These are phyloP conservation scores for Aspergillus sp. DNA, from an alignment of 2,329 filamentous ascomycete species.

Conservation along the genomic window DNA sequence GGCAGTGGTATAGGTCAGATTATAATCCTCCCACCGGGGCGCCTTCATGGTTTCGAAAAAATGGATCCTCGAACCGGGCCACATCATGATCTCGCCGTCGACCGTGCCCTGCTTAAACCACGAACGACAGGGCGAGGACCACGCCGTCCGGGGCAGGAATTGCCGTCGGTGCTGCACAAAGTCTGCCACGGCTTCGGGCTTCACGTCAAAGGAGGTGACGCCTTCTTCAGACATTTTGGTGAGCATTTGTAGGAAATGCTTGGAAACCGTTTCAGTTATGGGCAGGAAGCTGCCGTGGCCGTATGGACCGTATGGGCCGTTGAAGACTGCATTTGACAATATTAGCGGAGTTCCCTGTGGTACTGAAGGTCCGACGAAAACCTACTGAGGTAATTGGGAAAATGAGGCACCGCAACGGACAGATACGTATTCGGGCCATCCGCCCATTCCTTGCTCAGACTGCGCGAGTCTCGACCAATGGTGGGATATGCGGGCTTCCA, in stretches of 20 bases:
- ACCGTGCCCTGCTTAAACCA: slow-evolving; percentile 16
- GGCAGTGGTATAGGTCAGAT: slow-evolving; percentile 16
- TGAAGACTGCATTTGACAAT: not conserved
- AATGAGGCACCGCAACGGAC: slow-evolving; percentile 18
- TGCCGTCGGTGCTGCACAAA: slow-evolving; percentile 8
- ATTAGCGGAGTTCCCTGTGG: not conserved
- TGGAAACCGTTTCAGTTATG: slow-evolving; percentile 19
- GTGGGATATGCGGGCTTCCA: slow-evolving; percentile 28
- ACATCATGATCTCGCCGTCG: slow-evolving; percentile 18
- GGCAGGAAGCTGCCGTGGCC: slow-evolving; percentile 30
- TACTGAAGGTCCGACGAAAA: no score
- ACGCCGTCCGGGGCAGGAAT: slow-evolving; percentile 12
- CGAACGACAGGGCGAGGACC: slow-evolving; percentile 7
- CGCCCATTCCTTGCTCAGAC: not conserved
- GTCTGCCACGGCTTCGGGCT: not conserved
- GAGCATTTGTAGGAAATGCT: not conserved
- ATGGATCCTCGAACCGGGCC: slow-evolving; percentile 23
- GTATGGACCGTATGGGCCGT: slow-evolving; percentile 23
- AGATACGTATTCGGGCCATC: slow-evolving; percentile 10
- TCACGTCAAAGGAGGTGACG: not conserved
- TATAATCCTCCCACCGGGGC: slow-evolving; percentile 27
- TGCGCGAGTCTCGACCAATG: not conserved
- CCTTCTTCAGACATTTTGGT: not conserved
- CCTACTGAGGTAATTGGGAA: slow-evolving; percentile 28
- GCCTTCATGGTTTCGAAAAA: slow-evolving; percentile 24